These are phyloP conservation scores for Wickerhamomyces pijperi DNA, from an alignment of 805 yeast genomes.

Conservation along the genomic window DNA sequence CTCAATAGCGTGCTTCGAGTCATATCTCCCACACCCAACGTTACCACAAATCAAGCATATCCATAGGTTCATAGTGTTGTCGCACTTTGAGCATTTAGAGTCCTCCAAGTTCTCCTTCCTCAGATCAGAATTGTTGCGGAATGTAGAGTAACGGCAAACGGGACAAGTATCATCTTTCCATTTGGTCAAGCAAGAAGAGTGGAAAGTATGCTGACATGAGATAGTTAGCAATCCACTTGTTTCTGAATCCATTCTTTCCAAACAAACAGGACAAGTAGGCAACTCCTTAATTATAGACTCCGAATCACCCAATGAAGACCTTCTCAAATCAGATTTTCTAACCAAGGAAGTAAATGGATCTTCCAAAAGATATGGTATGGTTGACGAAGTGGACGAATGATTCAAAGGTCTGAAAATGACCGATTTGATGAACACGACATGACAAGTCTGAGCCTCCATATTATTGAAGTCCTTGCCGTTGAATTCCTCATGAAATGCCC, in stretches of 20 bases:
- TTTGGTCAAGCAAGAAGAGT: conserved; percentile 75
- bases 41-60: conserved; percentile 84
- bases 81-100: conserved; percentile 39
- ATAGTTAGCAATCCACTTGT: conserved; percentile 77
- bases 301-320: conserved; percentile 13
- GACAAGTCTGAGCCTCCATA: conserved; percentile 84
- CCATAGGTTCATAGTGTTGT: conserved; percentile 59
- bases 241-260: conserved; percentile 76
- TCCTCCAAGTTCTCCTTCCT: conserved; percentile 7
- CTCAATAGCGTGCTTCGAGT: conserved; percentile 73
- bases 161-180: conserved; percentile 92
- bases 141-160: conserved; percentile 69
- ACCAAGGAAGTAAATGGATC: conserved; percentile 55
- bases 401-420: conserved; percentile 17
- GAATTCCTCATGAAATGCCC: conserved; percentile 50
- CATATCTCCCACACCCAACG: conserved; percentile 86
- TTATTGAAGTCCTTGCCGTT: conserved; percentile 73
- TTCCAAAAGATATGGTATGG: conserved; percentile 55
- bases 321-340: conserved; percentile 5
- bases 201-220: conserved; percentile 89
- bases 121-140: conserved; percentile 17
- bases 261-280: conserved; percentile 89
- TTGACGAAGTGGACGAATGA: conserved; percentile 13
- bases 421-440: conserved; percentile 53
- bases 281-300: conserved; percentile 36